A percentile compares a stretch with the other conserved stretches of the same genome.
Conservation (phyloP, 371 early-diverging fungal species). For the Zopfochytrium polystomum region DNA sequence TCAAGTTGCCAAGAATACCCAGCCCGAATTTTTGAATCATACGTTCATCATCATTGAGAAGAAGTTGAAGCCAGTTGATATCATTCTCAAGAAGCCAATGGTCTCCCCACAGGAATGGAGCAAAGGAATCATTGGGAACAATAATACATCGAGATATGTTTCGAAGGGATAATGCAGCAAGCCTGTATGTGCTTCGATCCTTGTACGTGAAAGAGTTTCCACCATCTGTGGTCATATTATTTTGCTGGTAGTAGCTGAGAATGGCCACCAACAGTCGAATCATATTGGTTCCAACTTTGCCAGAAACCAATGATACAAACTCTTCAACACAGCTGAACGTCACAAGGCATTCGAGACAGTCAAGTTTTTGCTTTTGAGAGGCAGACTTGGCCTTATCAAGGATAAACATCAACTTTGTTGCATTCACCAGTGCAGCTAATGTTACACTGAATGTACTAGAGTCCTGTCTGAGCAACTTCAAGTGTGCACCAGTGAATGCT, state of each 20-base stretch:
- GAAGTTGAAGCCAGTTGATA: conserved; percentile 28
- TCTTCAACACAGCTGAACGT: conserved; percentile 12
- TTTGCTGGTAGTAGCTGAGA: conserved; percentile 29
- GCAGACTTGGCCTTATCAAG: no score
- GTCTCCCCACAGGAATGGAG: conserved; percentile 29
- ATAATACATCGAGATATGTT: conserved; percentile 27
- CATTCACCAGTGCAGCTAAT: no score
- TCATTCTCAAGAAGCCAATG: conserved; percentile 35
- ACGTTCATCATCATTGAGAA: conserved; percentile 36
- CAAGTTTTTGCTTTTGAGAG: conserved; percentile 9
- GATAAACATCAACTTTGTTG: no score
- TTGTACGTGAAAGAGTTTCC: conserved; percentile 33
- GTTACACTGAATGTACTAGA: no score
- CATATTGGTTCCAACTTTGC: conserved; percentile 14
- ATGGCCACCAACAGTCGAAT: conserved; percentile 29
- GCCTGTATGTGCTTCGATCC: conserved; percentile 31
- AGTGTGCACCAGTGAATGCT: no score
- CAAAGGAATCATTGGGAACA: conserved; percentile 1
- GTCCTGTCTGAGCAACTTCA: no score
- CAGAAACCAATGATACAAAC: conserved; percentile 8
- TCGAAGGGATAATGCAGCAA: conserved; percentile 22
- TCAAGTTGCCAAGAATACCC: conserved; percentile 39
- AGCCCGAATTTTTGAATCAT: conserved; percentile 32
- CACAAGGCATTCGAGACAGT: conserved; percentile 19
- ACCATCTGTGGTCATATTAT: conserved; percentile 19